Percentiles rank a stretch among this genome's conserved stretches.
Evolutionary conservation across 1,139 yeast genomes (phyloP).

Genomic region (Lodderomyces orthopsilosis): DNA sequence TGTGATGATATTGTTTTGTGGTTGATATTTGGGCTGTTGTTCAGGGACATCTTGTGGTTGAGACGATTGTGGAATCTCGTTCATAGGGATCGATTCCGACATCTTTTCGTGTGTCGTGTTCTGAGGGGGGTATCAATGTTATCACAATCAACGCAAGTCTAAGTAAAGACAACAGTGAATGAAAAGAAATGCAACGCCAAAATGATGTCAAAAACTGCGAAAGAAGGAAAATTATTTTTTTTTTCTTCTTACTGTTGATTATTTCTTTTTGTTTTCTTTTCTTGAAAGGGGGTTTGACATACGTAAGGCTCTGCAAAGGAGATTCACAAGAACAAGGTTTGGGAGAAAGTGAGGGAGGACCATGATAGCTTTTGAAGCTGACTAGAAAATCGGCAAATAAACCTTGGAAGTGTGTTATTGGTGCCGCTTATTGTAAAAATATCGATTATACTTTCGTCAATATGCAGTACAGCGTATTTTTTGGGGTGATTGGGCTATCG

Average conservation of each 20-base stretch:
- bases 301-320: not conserved
- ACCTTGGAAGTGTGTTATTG: too few relatives aligned
- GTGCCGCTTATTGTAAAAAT: too few relatives aligned
- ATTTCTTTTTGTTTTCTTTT: not conserved
- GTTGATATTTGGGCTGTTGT: constrained; percentile 2
- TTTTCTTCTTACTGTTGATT: not conserved
- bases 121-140: not conserved
- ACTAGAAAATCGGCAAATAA: too few relatives aligned
- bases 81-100: not conserved
- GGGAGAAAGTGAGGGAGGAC: too few relatives aligned
- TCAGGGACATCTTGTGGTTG: not conserved
- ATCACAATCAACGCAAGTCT: not conserved
- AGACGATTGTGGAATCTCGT: not conserved
- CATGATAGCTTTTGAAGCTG: too few relatives aligned
- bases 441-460: too few relatives aligned
- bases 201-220: not conserved
- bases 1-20: not conserved
- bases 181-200: not conserved
- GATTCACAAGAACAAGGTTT: too few relatives aligned
- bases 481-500: too few relatives aligned
- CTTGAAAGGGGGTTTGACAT: not conserved
- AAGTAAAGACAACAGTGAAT: not conserved
- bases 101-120: too few relatives aligned
- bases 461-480: too few relatives aligned
- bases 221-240: not conserved